Evolutionary conservation across 345 rosid species (phyloP), one percentile per base, ranked within the genome.

Genomic region (Heritiera fomes): DNA sequence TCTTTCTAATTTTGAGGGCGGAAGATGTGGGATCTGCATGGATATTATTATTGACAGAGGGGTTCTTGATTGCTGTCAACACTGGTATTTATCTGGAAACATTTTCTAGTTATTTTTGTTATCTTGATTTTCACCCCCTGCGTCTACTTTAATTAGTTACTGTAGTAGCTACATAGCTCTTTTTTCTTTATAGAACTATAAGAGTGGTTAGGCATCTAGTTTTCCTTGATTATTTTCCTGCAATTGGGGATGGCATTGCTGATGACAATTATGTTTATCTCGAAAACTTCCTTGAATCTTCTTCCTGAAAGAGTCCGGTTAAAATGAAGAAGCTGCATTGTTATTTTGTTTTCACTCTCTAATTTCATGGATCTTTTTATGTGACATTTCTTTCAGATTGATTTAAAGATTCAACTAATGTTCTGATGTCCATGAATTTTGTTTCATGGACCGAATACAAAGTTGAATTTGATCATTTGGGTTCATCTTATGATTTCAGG

Each of bases 21-120:
- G 91, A 75, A 89, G 93, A 80, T 96, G 99, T 85, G 99, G 99
- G 84, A 91, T 96, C 78, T 96, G 99, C 84, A 96, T 94, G 99
- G 98, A 96, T 84, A 77, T 92, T n/a, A 81, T 94, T n/a, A 74
- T 94, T 65, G 99, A 96, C 83, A 85, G 99, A 79, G 99, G 99
- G 8, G 89, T 96, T 83, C 91, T 94, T 77, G 99, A 96, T 87
- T 96, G 98, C 81, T 96, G 99, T 78, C 95, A 92, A 72, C 98
- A 96, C 84, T 94, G 98, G 99, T 92, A 87, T 66, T 11, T 70
- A 67, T 78, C 47, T 46, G 46, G 38, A 20, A 62, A 17, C 32
- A 23, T 73, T 77, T 83, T 71, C 30, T 68, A 63, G 11, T 30
- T 62, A 28, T 53, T 63, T 62, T 18, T 45, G n/a, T 74, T 71